Conservation (phyloP, 2,329 filamentous ascomycete genomes). For the Stachybotrys chartarum region DNA sequence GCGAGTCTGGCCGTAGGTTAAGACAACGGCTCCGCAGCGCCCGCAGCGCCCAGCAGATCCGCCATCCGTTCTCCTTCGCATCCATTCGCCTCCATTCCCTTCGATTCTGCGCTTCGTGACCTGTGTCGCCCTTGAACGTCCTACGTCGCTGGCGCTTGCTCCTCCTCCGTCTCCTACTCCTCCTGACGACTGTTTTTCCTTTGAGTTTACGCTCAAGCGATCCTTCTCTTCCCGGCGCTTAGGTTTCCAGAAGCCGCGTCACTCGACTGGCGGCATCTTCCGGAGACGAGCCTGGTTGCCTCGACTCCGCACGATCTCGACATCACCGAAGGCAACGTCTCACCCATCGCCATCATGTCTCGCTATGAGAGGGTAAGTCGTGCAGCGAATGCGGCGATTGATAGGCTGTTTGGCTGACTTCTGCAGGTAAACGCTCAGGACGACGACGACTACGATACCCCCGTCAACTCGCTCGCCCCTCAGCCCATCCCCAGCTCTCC, state of each 20-base stretch:
- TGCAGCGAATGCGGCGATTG: not conserved
- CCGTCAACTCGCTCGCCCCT: conserved; percentile 25
- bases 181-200: not conserved
- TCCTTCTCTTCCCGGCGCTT: too few species aligned
- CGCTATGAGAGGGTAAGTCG: conserved; percentile 51
- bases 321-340: conserved; percentile 6
- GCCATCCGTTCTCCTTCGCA: not conserved
- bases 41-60: not conserved
- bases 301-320: conserved; percentile 1
- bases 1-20: too few species aligned
- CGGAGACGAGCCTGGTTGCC: not conserved
- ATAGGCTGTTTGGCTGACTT: conserved; percentile 1
- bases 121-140: not conserved
- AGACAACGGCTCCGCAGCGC: not conserved
- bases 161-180: not conserved
- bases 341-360: conserved; percentile 37
- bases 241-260: too few species aligned
- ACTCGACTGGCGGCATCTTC: too few species aligned
- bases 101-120: not conserved
- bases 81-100: not conserved
- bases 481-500: conserved; percentile 49
- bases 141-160: not conserved
- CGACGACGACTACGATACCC: conserved; percentile 29
- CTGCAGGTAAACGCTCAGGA: conserved; percentile 51
- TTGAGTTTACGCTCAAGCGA: not conserved